Percentiles rank a stretch among this genome's conserved stretches.
These are phyloP conservation scores for Sambucus nigra DNA, from an alignment of 129 eudicot species.

Conservation along the genomic window DNA sequence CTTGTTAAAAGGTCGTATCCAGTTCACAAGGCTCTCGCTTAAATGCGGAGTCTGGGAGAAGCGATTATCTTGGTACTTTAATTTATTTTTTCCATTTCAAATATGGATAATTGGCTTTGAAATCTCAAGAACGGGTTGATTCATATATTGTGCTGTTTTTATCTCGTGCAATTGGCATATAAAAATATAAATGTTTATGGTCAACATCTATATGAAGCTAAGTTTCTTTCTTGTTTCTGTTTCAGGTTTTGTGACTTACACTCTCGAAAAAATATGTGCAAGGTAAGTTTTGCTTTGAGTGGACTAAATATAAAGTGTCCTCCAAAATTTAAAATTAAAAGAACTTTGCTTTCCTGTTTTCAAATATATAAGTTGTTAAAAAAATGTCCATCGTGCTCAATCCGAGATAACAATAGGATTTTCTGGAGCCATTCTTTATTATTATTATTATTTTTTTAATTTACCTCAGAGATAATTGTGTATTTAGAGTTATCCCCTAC, in stretches of 20 bases:
- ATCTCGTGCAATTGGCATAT: not conserved
- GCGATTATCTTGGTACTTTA: too few species aligned
- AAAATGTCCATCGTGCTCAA: not conserved
- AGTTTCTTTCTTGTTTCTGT: not conserved
- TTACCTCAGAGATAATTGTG: too few species aligned
- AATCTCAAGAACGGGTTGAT: not conserved
- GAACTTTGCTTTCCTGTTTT: not conserved
- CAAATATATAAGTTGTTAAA: not conserved
- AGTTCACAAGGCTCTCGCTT: too few species aligned
- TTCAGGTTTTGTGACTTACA: slow-evolving; percentile 53
- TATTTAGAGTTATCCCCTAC: too few species aligned
- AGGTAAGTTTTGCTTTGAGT: slow-evolving; percentile 27
- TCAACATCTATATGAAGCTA: slow-evolving; percentile 4
- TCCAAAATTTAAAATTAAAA: not conserved
- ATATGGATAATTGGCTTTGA: not conserved
- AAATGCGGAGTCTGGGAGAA: too few species aligned
- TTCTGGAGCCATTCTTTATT: not conserved
- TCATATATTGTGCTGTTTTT: not conserved
- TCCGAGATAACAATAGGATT: not conserved
- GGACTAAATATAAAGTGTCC: too few species aligned
- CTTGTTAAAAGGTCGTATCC: too few species aligned
- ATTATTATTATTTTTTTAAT: not conserved
- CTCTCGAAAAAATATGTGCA: slow-evolving; percentile 49
- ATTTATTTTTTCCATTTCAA: too few species aligned
- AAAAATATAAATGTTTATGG: not conserved